Base-by-base conservation (phyloP, 371 early-diverging fungal species). In the Syncephalastrum sp. region DNA sequence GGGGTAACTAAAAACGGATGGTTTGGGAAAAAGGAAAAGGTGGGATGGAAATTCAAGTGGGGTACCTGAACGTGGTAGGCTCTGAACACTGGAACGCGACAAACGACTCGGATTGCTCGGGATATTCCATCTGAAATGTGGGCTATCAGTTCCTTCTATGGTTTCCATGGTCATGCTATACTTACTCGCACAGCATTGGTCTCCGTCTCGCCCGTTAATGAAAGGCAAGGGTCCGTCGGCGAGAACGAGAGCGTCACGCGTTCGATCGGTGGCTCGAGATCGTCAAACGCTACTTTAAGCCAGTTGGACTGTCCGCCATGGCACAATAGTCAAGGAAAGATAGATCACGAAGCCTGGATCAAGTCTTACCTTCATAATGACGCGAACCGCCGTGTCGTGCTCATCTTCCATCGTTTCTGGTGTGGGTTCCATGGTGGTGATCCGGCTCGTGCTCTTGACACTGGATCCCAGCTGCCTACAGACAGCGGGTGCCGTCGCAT, bases 341-440 rank as follows among this genome's bases (percentile, higher is more conserved):
- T 47, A 46, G 16, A 16, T 47, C 5, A 13, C 2, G 17, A 17
- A 15, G 13, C 12, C n/a, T 8, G 16, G n/a, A 5, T 2, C 13
- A 48, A 6, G 38, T 1, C 27, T 12, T 38, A 17, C 15, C 14
- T 42, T 42, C 17, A 42, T n/a, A 45, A 23, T n/a, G 38, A 33
- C 38, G 10, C 38, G 38, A 33, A 33, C 38, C 38, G 38, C 38
- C 6, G 38, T 33, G 38, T 33, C 38, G 10, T 33, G 38, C 38
- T 33, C 38, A 10, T 33, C 38, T 3, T 65, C 60, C 8, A 61
- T 48, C 27, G 54, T 49, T 21, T 72, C 77, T 8, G 58, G 56
- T 17, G 74, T 72, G 12, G 72, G 68, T 16, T 74, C 68, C 23
- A 69, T 50, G 4, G 77, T 69, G 6, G 52, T 59, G 5, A 77